Base-by-base conservation (phyloP, 2,329 filamentous ascomycete species). In the Didymella arachidicola region DNA sequence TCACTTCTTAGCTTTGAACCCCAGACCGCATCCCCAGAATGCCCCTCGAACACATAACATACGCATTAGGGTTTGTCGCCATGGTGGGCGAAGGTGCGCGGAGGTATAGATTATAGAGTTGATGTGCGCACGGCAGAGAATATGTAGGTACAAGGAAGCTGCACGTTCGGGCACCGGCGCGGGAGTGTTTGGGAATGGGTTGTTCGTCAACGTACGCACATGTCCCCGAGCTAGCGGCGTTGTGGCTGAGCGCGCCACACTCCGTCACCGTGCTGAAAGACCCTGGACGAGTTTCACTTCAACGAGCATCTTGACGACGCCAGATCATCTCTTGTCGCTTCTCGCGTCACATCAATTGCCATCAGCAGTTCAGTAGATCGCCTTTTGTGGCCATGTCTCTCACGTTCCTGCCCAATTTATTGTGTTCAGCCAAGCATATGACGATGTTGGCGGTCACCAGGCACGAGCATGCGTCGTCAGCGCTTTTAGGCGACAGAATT, bases 41-140 rank as follows among this genome's bases (percentile, higher is more conserved):
- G 54, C 60, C 57, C 52, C 57, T 60, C 57, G 45, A 59, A 56
- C 32, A 38, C 51, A 49, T 22, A 56, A 71, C 75, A 44, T 72
- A 78, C 77, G 77, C 76, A 73, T 76, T 76, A 59, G 77, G 75
- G 63, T 76, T 78, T 57, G 72, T 69, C 72, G 76, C 73, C 77
- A 78, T 78, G 65, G 60, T 67, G 56, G 74, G 73, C 75, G 65
- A 60, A 43, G 48, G 34, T 45, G 48, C 22, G 29, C 34, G 41
- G 44, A 47, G 36, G 25, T 42, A 52, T 53, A 46, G 42, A 41
- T 52, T 49, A 36, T 53, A 57, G 47, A 27, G 42, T 34, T 30
- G 30, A 32, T 56, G 32, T 59, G 30, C 39, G 59, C 57, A 42
- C 51, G 29, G 34, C 39, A 57, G 42, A 43, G 49, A 19, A 26